phyloP scores from a whole-genome alignment of 768 basidiomycete genomes.

The Gyrodon lividus region DNA sequence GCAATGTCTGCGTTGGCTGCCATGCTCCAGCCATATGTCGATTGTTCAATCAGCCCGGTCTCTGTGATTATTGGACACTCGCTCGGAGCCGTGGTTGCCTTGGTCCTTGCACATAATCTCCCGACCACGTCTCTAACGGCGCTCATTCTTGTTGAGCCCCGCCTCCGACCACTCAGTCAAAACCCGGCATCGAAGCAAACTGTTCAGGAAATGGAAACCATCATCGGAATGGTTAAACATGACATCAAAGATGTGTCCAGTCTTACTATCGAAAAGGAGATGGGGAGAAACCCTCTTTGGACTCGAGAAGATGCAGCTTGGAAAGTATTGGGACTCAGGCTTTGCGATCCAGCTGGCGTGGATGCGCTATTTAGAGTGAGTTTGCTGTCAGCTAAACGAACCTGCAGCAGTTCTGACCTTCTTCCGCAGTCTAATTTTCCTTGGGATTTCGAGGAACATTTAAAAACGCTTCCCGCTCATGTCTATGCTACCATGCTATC shows the following conservation, averaged over 20 bases:
- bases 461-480: neutral
- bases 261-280: neutral
- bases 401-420: neutral
- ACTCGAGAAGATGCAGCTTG: neutral
- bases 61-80: conserved; percentile 9
- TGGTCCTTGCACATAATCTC: neutral
- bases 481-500: neutral
- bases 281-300: neutral
- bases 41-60: neutral
- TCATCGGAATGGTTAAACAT: neutral
- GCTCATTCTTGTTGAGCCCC: conserved; percentile 9
- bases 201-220: neutral
- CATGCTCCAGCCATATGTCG: conserved; percentile 1
- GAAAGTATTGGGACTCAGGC: neutral
- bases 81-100: conserved; percentile 1
- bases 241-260: neutral
- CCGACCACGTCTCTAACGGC: neutral
- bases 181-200: neutral
- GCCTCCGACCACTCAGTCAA: neutral
- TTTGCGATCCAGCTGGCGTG: conserved; percentile 1
- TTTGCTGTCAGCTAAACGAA: neutral
- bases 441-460: neutral
- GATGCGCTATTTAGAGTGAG: conserved; percentile 1
- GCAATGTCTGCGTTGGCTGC: neutral
- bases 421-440: neutral